Evolutionary conservation across 306 rosid genomes (phyloP), one percentile per base, ranked within the genome.

Genomic region (Boehmeria nivea): DNA sequence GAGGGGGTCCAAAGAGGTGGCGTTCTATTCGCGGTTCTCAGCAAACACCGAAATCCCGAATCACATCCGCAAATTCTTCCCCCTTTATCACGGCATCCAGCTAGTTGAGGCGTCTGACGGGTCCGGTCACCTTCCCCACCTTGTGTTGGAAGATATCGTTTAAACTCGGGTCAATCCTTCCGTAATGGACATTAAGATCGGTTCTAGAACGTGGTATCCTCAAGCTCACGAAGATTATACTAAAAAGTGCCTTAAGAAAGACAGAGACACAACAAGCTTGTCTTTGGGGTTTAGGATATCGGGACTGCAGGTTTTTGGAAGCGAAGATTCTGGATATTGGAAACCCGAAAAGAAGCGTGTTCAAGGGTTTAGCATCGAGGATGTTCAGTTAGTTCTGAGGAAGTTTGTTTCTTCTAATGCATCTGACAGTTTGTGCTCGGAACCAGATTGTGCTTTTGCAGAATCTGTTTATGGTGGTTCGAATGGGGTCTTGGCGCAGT

Each of bases 171-270:
- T 0, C 11, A 70, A 72, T 33, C 94, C 94, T 6, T 68, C 83
- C 8, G 25, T 90, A 4, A 33, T 80, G 12, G 98, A 90, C 54
- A n/a, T 82, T 34, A 90, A 90, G 47, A 87, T 90, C 27, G 95
- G 98, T 26, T 66, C 88, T 19, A 76, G 98, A 21, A 90, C 98
- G 27, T 87, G 98, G 95, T 17, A 76, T 42, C 88, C 80, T 0
- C 52, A 71, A 45, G 86, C 84, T 26, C 52, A 88, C 26, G 81
- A 80, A 34, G 83, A 76, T 4, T 90, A 90, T 43, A 70, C 86
- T 46, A 8, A n/a, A 0, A 87, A 60, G 62, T 76, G 85, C 44
- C 18, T 76, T 1, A 4, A 42, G 12, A 90, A 86, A 57, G 98
- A 90, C 53, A 63, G 77, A 54, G 70, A 54, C 22, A 22, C 76